Evolutionary conservation across 306 rosid species (phyloP).

Genomic region (Senna siamea): DNA sequence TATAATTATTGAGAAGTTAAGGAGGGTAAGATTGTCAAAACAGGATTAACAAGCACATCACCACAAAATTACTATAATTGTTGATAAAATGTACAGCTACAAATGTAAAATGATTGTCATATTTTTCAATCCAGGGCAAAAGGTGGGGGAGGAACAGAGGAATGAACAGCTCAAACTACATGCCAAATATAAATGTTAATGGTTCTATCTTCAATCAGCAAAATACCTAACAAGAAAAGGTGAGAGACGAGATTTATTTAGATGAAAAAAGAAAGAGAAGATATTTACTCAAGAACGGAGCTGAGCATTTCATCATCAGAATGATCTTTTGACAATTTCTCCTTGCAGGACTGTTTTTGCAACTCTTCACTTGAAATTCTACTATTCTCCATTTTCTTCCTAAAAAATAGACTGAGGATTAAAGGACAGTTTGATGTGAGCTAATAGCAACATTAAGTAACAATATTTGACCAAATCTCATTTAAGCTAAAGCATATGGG

Average conservation of each 20-base stretch:
- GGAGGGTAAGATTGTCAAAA: too few relatives aligned
- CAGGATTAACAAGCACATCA: too few relatives aligned
- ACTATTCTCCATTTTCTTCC: conserved; percentile 45
- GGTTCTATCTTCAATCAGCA: conserved; percentile 20
- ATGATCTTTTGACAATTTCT: conserved; percentile 40
- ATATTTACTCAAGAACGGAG: conserved; percentile 52
- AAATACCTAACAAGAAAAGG: conserved; percentile 23
- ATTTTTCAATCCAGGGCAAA: background rate
- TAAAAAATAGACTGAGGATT: conserved; percentile 31
- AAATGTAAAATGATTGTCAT: too few relatives aligned
- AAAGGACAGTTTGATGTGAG: background rate
- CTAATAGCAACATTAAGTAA: conserved; percentile 14
- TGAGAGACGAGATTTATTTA: conserved; percentile 32
- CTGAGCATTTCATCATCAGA: conserved; percentile 61
- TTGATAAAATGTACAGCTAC: too few relatives aligned
- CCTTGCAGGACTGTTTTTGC: conserved; percentile 37
- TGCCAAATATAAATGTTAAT: conserved; percentile 10
- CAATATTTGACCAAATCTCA: conserved; percentile 27
- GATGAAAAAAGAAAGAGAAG: too few relatives aligned
- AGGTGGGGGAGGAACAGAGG: too few relatives aligned
- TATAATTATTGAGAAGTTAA: too few relatives aligned
- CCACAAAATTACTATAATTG: too few relatives aligned
- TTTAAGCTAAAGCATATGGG: conserved; percentile 14
- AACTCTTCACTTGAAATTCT: conserved; percentile 36
- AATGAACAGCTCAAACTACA: conserved; percentile 18